Percentiles rank a stretch among this genome's conserved stretches.
phyloP scores from a whole-genome alignment of 805 yeast species.

The Vanderwaltozyma tropicalis region DNA sequence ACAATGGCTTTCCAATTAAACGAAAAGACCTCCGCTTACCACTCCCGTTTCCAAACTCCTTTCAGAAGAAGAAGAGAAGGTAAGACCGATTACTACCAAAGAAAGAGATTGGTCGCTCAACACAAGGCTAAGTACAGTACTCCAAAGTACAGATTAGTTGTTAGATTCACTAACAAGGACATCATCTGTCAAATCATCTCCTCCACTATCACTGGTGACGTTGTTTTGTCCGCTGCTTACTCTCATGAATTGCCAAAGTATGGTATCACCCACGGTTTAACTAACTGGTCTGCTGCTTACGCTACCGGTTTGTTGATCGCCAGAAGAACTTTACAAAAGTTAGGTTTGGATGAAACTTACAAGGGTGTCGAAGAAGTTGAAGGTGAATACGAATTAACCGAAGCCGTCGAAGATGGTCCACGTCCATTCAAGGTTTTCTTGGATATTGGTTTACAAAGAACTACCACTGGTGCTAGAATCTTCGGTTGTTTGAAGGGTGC shows the following conservation, averaged over 20 bases:
- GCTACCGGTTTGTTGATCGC: conserved; percentile 97
- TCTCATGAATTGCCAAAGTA: conserved; percentile 96
- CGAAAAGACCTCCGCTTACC: conserved; percentile 86
- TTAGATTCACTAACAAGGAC: conserved; percentile 99
- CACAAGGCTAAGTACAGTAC: conserved; percentile 99
- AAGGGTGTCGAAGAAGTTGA: conserved; percentile 97
- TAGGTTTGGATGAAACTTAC: conserved; percentile 97
- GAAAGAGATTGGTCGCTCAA: conserved; percentile 98
- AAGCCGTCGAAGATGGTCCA: conserved; percentile 99
- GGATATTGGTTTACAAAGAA: conserved; percentile 98
- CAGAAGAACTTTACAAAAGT: conserved; percentile 96
- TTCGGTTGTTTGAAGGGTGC: conserved; percentile 99
- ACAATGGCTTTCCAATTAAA: conserved; percentile 36
- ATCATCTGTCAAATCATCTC: conserved; percentile 96
- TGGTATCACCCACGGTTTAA: conserved; percentile 97
- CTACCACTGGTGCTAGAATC: conserved; percentile 99
- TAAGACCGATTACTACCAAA: conserved; percentile 99
- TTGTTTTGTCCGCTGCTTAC: conserved; percentile 95
- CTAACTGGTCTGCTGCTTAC: conserved; percentile 99
- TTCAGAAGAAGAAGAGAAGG: conserved; percentile 99
- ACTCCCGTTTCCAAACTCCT: conserved; percentile 99
- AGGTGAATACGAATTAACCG: conserved; percentile 97
- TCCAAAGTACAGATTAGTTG: conserved; percentile 99
- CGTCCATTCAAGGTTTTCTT: conserved; percentile 99
- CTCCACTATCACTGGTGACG: conserved; percentile 93